Conservation (phyloP, 179 eudicot species). For the Patellifolia procumbens region DNA sequence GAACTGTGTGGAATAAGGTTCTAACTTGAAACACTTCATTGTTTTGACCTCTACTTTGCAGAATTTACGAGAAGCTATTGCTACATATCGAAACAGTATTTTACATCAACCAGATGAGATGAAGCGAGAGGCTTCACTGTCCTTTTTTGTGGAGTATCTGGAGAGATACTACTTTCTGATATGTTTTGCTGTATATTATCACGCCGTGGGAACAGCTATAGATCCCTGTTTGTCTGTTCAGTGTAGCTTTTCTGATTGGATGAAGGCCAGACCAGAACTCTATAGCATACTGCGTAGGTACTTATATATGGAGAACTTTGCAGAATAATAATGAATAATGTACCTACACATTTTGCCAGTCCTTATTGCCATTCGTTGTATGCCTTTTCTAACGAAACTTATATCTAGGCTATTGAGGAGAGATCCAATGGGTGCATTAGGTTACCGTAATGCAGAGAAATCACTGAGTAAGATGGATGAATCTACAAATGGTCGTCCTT, state of each 20-base stretch:
- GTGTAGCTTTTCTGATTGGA: conserved; percentile 89
- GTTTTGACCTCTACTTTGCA: conserved; percentile 38
- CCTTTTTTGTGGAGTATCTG: conserved; percentile 91
- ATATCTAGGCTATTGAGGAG: conserved; percentile 77
- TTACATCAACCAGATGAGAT: conserved; percentile 91
- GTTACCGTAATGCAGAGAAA: conserved; percentile 56
- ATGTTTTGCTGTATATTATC: conserved; percentile 90
- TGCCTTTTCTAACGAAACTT: conserved; percentile 16
- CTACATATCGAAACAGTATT: conserved; percentile 84
- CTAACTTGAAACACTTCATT: not conserved
- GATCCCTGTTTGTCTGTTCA: conserved; percentile 43
- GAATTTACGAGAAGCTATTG: conserved; percentile 97
- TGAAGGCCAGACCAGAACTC: conserved; percentile 94
- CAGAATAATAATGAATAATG: not conserved
- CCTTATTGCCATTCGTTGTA: conserved; percentile 4
- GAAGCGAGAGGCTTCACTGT: conserved; percentile 92
- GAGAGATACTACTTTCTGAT: conserved; percentile 96
- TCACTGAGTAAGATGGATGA: conserved; percentile 48
- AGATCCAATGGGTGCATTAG: conserved; percentile 98
- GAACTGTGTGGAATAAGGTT: no score
- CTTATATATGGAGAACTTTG: not conserved
- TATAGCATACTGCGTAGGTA: conserved; percentile 95
- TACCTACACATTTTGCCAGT: not conserved
- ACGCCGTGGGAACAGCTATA: conserved; percentile 67
- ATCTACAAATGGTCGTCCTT: conserved; percentile 76